These are phyloP conservation scores for Kwoniella newhampshirensis DNA, from an alignment of 768 basidiomycete species.

Conservation along the genomic window DNA sequence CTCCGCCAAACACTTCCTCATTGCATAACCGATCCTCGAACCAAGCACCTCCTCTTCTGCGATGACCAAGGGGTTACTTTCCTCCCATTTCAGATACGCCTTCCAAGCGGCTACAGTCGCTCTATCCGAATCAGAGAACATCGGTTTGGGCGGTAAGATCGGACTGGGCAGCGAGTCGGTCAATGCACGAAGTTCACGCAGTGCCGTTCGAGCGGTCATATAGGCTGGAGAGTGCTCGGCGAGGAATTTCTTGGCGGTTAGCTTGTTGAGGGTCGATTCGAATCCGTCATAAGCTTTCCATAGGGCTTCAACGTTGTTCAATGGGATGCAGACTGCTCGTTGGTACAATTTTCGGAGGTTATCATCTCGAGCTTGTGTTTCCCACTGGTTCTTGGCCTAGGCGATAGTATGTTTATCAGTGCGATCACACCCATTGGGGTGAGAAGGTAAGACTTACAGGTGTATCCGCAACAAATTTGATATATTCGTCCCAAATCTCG, in stretches of 20 bases:
- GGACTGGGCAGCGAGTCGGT: conserved; percentile 64
- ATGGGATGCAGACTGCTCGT: conserved; percentile 87
- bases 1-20: conserved; percentile 82
- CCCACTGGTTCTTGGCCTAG: conserved; percentile 81
- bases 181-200: conserved; percentile 73
- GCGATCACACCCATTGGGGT: background rate
- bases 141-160: conserved; percentile 68
- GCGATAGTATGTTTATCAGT: background rate
- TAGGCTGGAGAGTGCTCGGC: conserved; percentile 85
- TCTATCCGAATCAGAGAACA: conserved; percentile 70
- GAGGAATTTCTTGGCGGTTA: conserved; percentile 96
- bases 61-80: conserved; percentile 86
- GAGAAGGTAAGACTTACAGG: conserved; percentile 60
- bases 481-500: conserved; percentile 91
- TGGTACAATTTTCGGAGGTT: conserved; percentile 86
- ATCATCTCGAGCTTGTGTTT: conserved; percentile 94
- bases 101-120: conserved; percentile 83
- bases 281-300: conserved; percentile 95
- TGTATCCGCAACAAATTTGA: conserved; percentile 77
- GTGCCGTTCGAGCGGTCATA: conserved; percentile 89
- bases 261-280: conserved; percentile 82
- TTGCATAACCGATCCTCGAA: conserved; percentile 73
- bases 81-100: conserved; percentile 90
- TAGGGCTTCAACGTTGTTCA: conserved; percentile 85
- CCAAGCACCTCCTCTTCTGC: conserved; percentile 72